Evolutionary conservation across 495 filamentous ascomycete genomes (phyloP).

Genomic region (Hypoxylon intermedium): DNA sequence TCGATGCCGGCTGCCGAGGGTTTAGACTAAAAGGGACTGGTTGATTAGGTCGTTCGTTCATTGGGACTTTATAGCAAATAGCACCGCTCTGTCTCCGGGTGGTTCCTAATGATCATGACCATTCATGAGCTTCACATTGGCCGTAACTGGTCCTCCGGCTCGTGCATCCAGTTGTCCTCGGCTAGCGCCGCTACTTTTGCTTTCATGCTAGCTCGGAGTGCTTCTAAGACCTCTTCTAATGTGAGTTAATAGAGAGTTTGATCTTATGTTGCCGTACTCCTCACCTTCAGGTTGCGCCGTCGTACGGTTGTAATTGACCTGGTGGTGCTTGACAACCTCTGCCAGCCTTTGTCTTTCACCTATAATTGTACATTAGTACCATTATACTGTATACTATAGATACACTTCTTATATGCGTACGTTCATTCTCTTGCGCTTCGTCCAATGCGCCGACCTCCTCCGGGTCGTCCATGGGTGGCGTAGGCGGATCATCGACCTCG

Average conservation of each 20-base stretch:
- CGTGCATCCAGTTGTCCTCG: conserved; percentile 93
- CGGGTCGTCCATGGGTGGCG: conserved; percentile 60
- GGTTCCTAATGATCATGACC: conserved; percentile 8
- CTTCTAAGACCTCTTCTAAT: conserved; percentile 70
- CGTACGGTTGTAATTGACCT: conserved; percentile 68
- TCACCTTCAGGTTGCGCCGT: conserved; percentile 73
- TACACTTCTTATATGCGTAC: conserved; percentile 19
- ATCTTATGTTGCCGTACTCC: conserved; percentile 28
- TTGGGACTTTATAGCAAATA: conserved; percentile 8
- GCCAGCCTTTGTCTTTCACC: conserved; percentile 57
- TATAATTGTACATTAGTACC: conserved; percentile 17
- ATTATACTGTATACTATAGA: neutral
- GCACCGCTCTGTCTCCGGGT: neutral
- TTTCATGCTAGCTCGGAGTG: conserved; percentile 73
- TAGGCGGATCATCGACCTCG: conserved; percentile 70
- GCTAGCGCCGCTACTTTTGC: conserved; percentile 74
- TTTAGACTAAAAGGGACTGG: conserved; percentile 49
- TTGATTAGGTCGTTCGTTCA: neutral
- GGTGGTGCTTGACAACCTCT: conserved; percentile 62
- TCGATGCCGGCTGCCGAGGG: conserved; percentile 59
- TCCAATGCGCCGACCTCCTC: conserved; percentile 57
- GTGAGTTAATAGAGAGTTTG: conserved; percentile 3
- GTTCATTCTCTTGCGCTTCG: conserved; percentile 53
- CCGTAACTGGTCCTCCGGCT: conserved; percentile 67
- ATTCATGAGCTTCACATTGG: conserved; percentile 30